phyloP scores from a whole-genome alignment of 352 stramenopile genomes.

The Globisporangium acanthophoron region DNA sequence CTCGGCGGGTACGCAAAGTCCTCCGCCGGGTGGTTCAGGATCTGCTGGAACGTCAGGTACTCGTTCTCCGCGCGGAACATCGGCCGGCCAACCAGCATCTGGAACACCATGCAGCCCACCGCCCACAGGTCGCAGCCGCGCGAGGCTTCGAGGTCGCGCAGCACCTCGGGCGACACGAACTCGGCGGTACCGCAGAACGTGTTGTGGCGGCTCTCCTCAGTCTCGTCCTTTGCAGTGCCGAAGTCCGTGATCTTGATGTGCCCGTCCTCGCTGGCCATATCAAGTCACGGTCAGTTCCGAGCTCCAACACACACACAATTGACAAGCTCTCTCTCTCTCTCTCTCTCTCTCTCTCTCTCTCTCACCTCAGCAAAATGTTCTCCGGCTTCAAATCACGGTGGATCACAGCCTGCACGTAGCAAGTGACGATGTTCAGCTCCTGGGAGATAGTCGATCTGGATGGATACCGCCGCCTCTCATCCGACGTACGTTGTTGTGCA shows the following conservation, averaged over 20 bases:
- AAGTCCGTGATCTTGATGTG: conserved; percentile 92
- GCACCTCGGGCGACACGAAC: conserved; percentile 90
- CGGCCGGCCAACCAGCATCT: conserved; percentile 79
- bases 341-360: background rate
- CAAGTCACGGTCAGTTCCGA: background rate
- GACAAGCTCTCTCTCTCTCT: background rate
- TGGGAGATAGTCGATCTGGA: background rate
- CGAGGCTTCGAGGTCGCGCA: conserved; percentile 79
- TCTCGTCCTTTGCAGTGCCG: conserved; percentile 81
- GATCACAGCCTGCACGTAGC: conserved; percentile 79
- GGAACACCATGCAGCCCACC: conserved; percentile 88
- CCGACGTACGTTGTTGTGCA: conserved; percentile 76
- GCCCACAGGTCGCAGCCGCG: conserved; percentile 88
- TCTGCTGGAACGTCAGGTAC: conserved; percentile 89
- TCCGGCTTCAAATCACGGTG: conserved; percentile 94
- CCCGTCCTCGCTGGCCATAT: conserved; percentile 44
- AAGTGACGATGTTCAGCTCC: background rate
- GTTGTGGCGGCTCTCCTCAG: conserved; percentile 75
- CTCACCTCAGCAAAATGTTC: conserved; percentile 77
- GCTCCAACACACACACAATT: background rate
- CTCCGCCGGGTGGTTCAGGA: conserved; percentile 78
- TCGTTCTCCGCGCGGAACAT: conserved; percentile 89
- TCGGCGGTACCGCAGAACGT: conserved; percentile 90
- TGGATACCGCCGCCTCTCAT: background rate
- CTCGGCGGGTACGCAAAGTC: conserved; percentile 65